A percentile compares a stretch with the other conserved stretches of the same genome.
phyloP scores from a whole-genome alignment of 106 monocot species.

The Dendrobium catenatum region DNA sequence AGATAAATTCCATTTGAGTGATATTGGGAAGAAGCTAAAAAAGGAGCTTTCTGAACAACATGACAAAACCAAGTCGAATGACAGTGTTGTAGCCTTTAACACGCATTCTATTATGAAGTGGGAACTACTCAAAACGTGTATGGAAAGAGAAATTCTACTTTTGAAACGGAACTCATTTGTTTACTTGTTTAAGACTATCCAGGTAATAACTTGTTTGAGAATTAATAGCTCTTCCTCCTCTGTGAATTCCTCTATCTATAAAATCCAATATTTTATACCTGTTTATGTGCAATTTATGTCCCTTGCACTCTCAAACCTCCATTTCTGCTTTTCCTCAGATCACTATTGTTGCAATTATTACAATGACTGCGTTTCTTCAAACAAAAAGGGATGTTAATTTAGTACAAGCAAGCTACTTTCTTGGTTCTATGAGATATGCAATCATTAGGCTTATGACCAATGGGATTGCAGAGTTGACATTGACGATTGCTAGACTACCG shows the following conservation, averaged over 20 bases:
- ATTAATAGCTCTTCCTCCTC: neutral
- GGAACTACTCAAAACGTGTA: constrained; percentile 14
- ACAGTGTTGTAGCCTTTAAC: neutral
- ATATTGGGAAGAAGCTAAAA: constrained; percentile 10
- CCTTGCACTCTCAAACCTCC: neutral
- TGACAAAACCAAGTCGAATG: neutral
- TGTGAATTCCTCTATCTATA: neutral
- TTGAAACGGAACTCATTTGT: constrained; percentile 9
- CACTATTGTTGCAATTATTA: constrained; percentile 10
- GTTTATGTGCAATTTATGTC: neutral
- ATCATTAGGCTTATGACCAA: constrained; percentile 11
- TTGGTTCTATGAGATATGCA: constrained; percentile 11
- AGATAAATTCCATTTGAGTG: neutral
- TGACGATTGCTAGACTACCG: constrained; percentile 15
- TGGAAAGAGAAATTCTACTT: constrained; percentile 15
- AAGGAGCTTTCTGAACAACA: neutral
- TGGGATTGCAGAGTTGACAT: constrained; percentile 20
- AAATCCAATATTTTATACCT: neutral
- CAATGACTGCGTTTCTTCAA: constrained; percentile 24
- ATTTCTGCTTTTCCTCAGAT: neutral
- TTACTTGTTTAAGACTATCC: neutral
- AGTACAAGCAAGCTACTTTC: constrained; percentile 8
- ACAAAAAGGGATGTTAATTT: constrained; percentile 9
- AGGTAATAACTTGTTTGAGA: neutral
- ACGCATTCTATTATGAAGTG: constrained; percentile 5